A percentile compares a stretch with the other conserved stretches of the same genome.
Conservation (phyloP, 495 filamentous ascomycete genomes). For the Chaetomidium leptoderma region DNA sequence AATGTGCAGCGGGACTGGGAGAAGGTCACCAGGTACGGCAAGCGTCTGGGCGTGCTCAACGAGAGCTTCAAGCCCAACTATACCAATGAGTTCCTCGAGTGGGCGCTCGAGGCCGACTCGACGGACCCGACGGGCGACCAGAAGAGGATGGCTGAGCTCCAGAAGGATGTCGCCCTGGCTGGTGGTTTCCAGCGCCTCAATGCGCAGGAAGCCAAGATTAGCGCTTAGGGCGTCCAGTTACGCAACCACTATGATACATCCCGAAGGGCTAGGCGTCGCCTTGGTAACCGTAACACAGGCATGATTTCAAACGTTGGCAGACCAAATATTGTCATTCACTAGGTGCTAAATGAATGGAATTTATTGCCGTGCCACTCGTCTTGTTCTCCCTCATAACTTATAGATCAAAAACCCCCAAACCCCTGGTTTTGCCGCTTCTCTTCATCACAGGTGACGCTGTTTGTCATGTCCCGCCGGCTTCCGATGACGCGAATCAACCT, state of each 20-base stretch:
- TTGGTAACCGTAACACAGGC: too few species aligned
- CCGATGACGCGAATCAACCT: too few species aligned
- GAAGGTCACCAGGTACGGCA: constrained; percentile 67
- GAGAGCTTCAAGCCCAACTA: constrained; percentile 59
- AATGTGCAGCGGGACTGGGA: constrained; percentile 64
- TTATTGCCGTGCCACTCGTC: too few species aligned
- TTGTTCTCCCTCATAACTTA: too few species aligned
- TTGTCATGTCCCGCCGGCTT: too few species aligned
- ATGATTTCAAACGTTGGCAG: too few species aligned
- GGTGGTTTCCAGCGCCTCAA: constrained; percentile 47
- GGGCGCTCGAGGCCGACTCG: constrained; percentile 57
- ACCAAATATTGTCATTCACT: too few species aligned
- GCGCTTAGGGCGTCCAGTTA: neutral
- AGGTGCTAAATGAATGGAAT: too few species aligned
- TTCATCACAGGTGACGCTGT: too few species aligned
- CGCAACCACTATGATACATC: neutral
- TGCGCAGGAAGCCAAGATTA: constrained; percentile 10
- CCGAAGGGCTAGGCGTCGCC: too few species aligned
- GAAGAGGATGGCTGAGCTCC: constrained; percentile 60
- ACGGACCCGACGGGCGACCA: constrained; percentile 60
- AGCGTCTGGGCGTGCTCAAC: constrained; percentile 58
- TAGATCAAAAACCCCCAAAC: too few species aligned
- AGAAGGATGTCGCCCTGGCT: constrained; percentile 51
- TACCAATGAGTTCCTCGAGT: constrained; percentile 60
- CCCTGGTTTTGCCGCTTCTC: too few species aligned